A percentile compares a stretch with the other conserved stretches of the same genome.
Conservation (phyloP, 2,329 filamentous ascomycete genomes). For the Venturia aucupariae region DNA sequence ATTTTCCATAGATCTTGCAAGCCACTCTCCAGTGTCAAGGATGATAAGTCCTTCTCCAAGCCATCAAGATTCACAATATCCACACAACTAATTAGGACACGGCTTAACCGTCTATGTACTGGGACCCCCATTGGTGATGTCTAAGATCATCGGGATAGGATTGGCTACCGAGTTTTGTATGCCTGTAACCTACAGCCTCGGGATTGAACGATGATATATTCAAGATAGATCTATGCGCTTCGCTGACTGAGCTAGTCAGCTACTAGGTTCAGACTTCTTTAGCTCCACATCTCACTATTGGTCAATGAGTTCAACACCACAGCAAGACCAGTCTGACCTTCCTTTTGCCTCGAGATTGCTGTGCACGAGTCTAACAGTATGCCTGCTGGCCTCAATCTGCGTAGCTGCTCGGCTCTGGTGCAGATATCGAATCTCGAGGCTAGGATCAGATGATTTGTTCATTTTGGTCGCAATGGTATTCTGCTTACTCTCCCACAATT, state of each 20-base stretch:
- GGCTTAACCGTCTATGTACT: background rate
- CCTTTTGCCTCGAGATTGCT: slow-evolving; percentile 1
- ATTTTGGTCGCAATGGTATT: background rate
- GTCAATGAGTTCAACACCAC: background rate
- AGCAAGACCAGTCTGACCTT: slow-evolving; percentile 1
- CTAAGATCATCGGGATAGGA: background rate
- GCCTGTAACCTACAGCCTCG: background rate
- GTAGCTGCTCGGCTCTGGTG: slow-evolving; percentile 7
- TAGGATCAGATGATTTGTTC: background rate
- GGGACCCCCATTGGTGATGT: background rate
- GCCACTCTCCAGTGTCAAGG: background rate
- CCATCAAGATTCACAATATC: background rate
- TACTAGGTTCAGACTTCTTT: background rate
- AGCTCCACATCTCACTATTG: background rate
- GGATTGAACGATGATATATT: background rate
- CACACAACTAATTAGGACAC: background rate
- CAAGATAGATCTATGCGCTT: background rate
- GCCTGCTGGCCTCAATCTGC: background rate
- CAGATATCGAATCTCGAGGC: background rate
- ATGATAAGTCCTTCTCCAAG: background rate
- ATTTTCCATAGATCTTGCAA: background rate
- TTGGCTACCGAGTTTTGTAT: background rate
- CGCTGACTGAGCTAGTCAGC: background rate
- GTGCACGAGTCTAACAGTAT: background rate
- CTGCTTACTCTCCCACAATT: background rate